Evolutionary conservation across 2,329 filamentous ascomycete species (phyloP), one percentile per base, ranked within the genome.

Genomic region (Chalaropsis ovoidea): DNA sequence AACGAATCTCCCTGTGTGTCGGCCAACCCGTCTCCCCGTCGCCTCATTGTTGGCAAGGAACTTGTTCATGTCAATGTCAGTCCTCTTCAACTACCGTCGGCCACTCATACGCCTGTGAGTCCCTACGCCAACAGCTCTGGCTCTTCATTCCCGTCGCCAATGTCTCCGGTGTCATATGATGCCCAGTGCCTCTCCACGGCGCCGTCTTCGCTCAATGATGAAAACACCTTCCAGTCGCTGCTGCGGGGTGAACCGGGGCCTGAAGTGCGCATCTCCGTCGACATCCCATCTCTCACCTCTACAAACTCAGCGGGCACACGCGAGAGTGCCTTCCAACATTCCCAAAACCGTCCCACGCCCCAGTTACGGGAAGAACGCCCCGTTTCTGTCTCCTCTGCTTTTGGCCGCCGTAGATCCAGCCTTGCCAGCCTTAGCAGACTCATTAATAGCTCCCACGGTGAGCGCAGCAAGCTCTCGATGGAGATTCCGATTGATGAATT

Each of bases 271-370:
- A 82, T 87, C 43, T 92, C 88, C 0, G 80, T 86, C 41, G 88
- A 89, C 70, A 84, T 89, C 15, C 87, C 88, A 2, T 91, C 88
- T 1, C 75, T 81, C 69, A 89, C 87, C 1, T 90, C 87, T 71
- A 90, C 86, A 72, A 85, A 87, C 70, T 91, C 89, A 10, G 90
- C 87, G 10, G 89, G 87, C 82, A 87, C 86, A 6, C 82, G 84
- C 58, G 85, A 89, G 69, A 88, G 87, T 70, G 77, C 77, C 43
- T 80, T 80, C 56, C 70, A 74, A 0, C 71, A 78, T 39, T 41
- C 56, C 58, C 64, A 67, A 75, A 72, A 66, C 70, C 67, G 69
- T 74, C 68, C 70, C 75, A 73, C 74, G 74, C 70, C 77, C 69
- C 78, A 80, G 42, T 78, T 81, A 68, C 77, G 78, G 17, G 81